These are phyloP conservation scores for Tripterygium wilfordii DNA, from an alignment of 177 flowering plant genomes.

Conservation along the genomic window DNA sequence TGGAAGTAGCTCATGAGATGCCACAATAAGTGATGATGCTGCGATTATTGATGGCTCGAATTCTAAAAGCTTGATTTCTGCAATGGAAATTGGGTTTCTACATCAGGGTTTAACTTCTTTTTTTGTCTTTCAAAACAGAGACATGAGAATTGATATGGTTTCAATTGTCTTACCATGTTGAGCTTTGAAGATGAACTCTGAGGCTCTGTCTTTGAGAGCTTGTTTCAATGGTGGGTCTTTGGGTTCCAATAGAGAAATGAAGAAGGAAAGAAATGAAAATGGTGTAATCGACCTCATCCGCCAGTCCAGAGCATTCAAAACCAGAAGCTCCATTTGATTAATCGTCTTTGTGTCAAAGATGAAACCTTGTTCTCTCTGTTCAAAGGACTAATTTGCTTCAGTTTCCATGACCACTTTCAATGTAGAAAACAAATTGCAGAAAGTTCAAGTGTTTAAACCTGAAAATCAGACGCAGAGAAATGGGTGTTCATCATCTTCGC, in stretches of 20 bases:
- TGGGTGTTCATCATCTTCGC: constrained; percentile 54
- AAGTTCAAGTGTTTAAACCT: constrained; percentile 22
- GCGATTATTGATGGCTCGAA: constrained; percentile 39
- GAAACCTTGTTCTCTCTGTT: constrained; percentile 40
- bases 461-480: constrained; percentile 33
- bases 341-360: constrained; percentile 42
- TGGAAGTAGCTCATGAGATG: constrained; percentile 24
- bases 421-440: background rate
- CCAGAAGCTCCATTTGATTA: constrained; percentile 52
- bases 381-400: background rate
- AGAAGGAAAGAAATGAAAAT: constrained; percentile 31
- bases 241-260: constrained; percentile 19
- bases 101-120: background rate
- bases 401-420: too few relatives aligned
- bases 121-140: background rate
- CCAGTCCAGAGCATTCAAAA: constrained; percentile 53
- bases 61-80: constrained; percentile 29
- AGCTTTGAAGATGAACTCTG: constrained; percentile 22
- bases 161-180: constrained; percentile 27
- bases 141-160: background rate
- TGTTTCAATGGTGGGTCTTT: constrained; percentile 19
- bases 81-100: background rate
- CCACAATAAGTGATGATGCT: constrained; percentile 29
- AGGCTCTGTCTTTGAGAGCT: constrained; percentile 29
- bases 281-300: constrained; percentile 43